Base-by-base conservation (phyloP, 176 grass and related monocot genomes). In the Oryza brachyantha region DNA sequence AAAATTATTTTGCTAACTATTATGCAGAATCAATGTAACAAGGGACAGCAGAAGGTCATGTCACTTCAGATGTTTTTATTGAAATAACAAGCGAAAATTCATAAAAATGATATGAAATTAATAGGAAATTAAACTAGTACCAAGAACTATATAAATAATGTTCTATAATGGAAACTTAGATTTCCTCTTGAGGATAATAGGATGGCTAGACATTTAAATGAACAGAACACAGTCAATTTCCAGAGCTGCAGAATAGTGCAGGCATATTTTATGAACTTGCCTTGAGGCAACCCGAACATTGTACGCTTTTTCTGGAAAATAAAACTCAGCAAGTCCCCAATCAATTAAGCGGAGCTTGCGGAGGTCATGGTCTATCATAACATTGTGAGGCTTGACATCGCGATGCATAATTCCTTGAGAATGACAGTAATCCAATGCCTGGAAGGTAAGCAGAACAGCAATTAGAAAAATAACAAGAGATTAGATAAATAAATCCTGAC, bases 321-420 rank as follows among this genome's bases (percentile, higher is more conserved):
- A 93, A 68, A 93, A 93, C 54, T 93, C 91, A 66, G 91, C 91
- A 74, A 93, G 91, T 74, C 91, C 91, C 91, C 91, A 90, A 36
- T 93, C 91, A 52, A 93, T 93, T 46, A 93, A 81, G 38, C 87
- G 87, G 66, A 93, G 91, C 70, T 90, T 93, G 34, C 91, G 76
- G 29, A 93, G 81, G 57, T 93, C 91, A 75, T 93, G 91, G 68
- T 93, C 91, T 60, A 93, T 93, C 91, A 90, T 90, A 52, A 93
- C 81, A 87, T 93, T 93, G 48, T 93, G 91, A 54, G 87, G 91
- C 45, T 93, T 93, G 57, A 93, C 91, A 87, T 93, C 91, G 8
- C 91, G 91, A 62, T 93, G 91, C 87, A 93, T 93, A 78, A 93
- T 93, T 74, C 91, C 91, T 87, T 90, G 87, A 29, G 91, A 93